These are phyloP conservation scores for Phaffia australis DNA, from an alignment of 768 basidiomycete species.

Conservation along the genomic window DNA sequence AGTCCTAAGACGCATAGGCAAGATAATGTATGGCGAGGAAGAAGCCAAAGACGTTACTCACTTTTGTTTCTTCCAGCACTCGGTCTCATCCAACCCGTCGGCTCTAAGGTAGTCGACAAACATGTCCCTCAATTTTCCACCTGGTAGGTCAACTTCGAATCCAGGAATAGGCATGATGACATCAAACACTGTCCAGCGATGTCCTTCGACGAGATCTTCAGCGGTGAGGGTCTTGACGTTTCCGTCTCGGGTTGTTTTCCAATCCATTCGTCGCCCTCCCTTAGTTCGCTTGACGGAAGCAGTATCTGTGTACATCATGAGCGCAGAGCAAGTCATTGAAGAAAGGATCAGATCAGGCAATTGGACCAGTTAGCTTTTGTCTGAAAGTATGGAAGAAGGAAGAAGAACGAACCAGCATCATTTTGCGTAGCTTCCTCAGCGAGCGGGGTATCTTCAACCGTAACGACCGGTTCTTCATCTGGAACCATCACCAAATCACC, in stretches of 20 bases:
- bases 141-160: slow-evolving; percentile 84
- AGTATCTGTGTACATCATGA: background rate
- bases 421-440: slow-evolving; percentile 31
- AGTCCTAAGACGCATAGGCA: background rate
- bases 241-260: slow-evolving; percentile 36
- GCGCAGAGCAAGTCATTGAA: background rate
- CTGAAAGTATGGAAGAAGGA: background rate
- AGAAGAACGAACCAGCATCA: slow-evolving; percentile 23
- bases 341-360: background rate
- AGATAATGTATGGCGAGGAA: background rate
- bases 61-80: slow-evolving; percentile 23
- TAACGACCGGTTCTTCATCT: slow-evolving; percentile 33
- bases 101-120: slow-evolving; percentile 68
- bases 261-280: slow-evolving; percentile 23
- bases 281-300: background rate
- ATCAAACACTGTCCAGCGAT: slow-evolving; percentile 69
- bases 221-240: slow-evolving; percentile 49
- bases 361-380: background rate
- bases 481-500: slow-evolving; percentile 83
- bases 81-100: slow-evolving; percentile 79
- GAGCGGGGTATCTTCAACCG: slow-evolving; percentile 29
- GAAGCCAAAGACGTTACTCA: background rate
- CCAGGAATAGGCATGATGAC: slow-evolving; percentile 97
- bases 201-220: slow-evolving; percentile 55
- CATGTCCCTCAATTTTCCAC: slow-evolving; percentile 70